Conservation (phyloP, 2,329 filamentous ascomycete genomes). For the Hymenoscyphus salicellus region DNA sequence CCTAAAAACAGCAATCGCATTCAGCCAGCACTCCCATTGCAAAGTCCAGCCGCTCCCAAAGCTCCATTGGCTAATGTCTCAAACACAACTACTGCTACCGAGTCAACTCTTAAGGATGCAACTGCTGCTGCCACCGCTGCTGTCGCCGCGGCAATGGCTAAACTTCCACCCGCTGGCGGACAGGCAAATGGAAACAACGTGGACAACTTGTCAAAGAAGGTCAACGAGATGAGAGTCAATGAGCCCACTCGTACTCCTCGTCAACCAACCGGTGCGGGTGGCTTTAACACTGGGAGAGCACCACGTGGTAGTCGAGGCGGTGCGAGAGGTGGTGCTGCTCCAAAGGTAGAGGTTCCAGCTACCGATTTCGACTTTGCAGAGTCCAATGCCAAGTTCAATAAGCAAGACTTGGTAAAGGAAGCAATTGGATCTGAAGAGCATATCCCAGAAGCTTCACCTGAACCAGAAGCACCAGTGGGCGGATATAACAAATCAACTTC, state of each 20-base stretch:
- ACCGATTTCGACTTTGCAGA: slow-evolving; percentile 90
- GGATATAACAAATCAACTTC: slow-evolving; percentile 85
- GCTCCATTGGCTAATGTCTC: slow-evolving; percentile 36
- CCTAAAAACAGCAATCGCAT: slow-evolving; percentile 50
- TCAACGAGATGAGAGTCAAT: slow-evolving; percentile 72
- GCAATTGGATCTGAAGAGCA: slow-evolving; percentile 70
- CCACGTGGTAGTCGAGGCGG: slow-evolving; percentile 45
- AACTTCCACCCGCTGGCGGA: slow-evolving; percentile 54
- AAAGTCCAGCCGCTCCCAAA: slow-evolving; percentile 45
- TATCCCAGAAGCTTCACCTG: slow-evolving; percentile 41
- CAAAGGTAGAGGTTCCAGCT: slow-evolving; percentile 82
- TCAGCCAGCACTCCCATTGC: slow-evolving; percentile 64
- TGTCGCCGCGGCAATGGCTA: slow-evolving; percentile 78
- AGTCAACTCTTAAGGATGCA: slow-evolving; percentile 57
- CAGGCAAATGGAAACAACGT: slow-evolving; percentile 45
- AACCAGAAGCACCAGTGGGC: slow-evolving; percentile 47
- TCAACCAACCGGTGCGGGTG: slow-evolving; percentile 43
- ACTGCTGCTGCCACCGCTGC: slow-evolving; percentile 72
- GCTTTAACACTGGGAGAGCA: slow-evolving; percentile 39
- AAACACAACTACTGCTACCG: slow-evolving; percentile 25
- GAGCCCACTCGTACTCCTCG: slow-evolving; percentile 51
- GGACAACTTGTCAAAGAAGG: slow-evolving; percentile 71
- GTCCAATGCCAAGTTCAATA: slow-evolving; percentile 83
- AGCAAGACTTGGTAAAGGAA: slow-evolving; percentile 82
- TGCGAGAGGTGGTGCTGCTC: slow-evolving; percentile 38